A percentile compares a stretch with the other conserved stretches of the same genome.
Conservation (phyloP, 1,284 basidiomycete genomes). For the Sanghuangporus sanghuang region DNA sequence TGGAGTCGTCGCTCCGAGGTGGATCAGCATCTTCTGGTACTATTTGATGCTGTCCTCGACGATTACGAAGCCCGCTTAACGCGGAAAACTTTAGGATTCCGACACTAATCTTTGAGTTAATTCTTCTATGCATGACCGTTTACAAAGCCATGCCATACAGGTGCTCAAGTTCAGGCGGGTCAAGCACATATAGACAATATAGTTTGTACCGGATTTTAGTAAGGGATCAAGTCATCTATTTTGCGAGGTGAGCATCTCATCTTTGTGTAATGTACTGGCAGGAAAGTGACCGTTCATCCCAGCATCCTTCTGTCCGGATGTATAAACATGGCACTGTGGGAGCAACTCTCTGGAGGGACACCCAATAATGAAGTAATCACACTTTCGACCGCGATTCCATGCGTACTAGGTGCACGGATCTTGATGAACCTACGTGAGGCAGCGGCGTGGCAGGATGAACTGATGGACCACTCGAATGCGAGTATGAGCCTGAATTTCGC, state of each 20-base stretch:
- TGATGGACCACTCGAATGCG: not conserved
- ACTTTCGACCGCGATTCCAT: not conserved
- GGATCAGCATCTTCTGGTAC: not conserved
- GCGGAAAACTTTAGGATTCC: not conserved
- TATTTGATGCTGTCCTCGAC: not conserved
- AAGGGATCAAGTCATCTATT: not conserved
- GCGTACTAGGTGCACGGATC: not conserved
- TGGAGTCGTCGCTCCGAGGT: not conserved
- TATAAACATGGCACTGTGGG: not conserved
- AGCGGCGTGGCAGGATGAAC: not conserved
- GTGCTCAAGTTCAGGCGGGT: not conserved
- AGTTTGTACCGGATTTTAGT: not conserved
- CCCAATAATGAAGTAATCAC: slow-evolving; percentile 1
- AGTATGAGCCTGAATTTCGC: not conserved
- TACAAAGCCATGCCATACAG: not conserved
- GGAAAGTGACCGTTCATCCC: not conserved
- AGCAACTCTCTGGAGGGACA: not conserved
- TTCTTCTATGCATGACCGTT: not conserved
- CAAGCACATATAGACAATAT: not conserved
- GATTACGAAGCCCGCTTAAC: not conserved
- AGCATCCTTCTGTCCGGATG: not conserved
- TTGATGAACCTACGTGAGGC: not conserved
- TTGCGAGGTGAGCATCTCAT: not conserved
- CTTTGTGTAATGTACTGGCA: not conserved
- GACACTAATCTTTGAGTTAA: not conserved